Conservation (phyloP, 306 rosid genomes). For the Vigna nakashimae region DNA sequence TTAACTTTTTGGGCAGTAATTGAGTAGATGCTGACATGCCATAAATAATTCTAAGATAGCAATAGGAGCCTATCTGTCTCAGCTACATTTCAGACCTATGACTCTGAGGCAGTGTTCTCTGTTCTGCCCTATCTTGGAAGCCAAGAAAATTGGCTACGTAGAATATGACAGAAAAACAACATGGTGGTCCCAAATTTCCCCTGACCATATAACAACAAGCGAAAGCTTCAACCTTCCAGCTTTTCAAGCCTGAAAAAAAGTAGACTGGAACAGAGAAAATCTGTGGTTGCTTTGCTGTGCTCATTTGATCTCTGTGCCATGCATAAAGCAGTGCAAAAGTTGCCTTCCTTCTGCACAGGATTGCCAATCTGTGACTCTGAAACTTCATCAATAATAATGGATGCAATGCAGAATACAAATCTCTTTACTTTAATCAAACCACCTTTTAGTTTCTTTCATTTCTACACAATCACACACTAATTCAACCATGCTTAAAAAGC, state of each 20-base stretch:
- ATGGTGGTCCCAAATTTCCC: constrained; percentile 6
- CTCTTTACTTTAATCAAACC: background rate
- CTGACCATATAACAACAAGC: constrained; percentile 24
- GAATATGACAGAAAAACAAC: constrained; percentile 33
- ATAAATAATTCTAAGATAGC: constrained; percentile 4
- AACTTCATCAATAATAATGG: background rate
- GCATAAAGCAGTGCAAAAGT: constrained; percentile 27
- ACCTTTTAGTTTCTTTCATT: background rate
- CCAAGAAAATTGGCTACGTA: constrained; percentile 13
- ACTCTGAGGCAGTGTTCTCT: background rate
- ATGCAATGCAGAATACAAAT: background rate
- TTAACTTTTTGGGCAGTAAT: background rate
- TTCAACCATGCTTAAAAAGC: background rate
- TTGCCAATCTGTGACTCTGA: background rate
- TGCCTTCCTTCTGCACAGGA: constrained; percentile 24
- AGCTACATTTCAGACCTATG: constrained; percentile 34
- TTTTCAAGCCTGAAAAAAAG: constrained; percentile 17
- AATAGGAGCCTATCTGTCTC: constrained; percentile 12
- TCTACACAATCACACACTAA: background rate
- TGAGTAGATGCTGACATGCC: constrained; percentile 3
- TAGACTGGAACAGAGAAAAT: constrained; percentile 9
- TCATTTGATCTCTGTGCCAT: constrained; percentile 27
- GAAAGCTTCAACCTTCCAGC: constrained; percentile 10
- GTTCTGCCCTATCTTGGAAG: constrained; percentile 26
- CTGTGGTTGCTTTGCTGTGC: background rate